Percentiles rank a stretch among this genome's conserved stretches.
phyloP scores from a whole-genome alignment of 2,329 filamentous ascomycete species.

The Gaeumannomyces sp. region DNA sequence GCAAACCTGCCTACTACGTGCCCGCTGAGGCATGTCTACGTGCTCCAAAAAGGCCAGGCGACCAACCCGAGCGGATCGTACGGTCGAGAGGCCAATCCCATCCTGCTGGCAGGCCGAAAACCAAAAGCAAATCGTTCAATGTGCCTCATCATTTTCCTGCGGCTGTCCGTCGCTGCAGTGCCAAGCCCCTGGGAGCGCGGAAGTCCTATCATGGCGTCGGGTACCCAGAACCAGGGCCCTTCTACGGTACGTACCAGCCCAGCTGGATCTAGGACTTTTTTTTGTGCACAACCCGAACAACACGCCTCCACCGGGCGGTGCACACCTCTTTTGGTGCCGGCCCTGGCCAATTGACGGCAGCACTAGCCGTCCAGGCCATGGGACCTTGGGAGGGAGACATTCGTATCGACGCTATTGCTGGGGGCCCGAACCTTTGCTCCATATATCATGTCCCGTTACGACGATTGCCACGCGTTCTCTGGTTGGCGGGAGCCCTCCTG shows the following conservation, averaged over 20 bases:
- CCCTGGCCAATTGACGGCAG: no score
- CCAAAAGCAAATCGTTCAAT: not conserved
- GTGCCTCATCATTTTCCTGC: not conserved
- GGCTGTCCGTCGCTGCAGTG: no score
- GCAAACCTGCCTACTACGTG: not conserved
- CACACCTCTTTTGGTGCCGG: no score
- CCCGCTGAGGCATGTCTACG: no score
- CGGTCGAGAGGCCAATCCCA: not conserved
- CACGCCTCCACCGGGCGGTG: no score
- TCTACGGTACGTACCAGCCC: not conserved
- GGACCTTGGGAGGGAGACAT: not conserved
- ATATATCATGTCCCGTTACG: not conserved
- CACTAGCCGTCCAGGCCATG: not conserved
- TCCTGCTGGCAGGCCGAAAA: not conserved
- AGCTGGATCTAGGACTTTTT: not conserved
- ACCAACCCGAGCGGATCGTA: not conserved
- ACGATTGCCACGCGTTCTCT: not conserved
- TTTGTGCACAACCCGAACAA: not conserved
- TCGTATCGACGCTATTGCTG: not conserved
- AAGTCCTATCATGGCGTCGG: conserved; percentile 1
- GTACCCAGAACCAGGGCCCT: not conserved
- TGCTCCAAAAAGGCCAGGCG: not conserved
- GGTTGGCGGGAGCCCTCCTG: not conserved
- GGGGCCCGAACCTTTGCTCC: not conserved
- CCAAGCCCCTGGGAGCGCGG: not conserved